A percentile compares a stretch with the other conserved stretches of the same genome.
Evolutionary conservation across 1,284 basidiomycete genomes (phyloP).

Genomic region (Rhizoctonia solani): DNA sequence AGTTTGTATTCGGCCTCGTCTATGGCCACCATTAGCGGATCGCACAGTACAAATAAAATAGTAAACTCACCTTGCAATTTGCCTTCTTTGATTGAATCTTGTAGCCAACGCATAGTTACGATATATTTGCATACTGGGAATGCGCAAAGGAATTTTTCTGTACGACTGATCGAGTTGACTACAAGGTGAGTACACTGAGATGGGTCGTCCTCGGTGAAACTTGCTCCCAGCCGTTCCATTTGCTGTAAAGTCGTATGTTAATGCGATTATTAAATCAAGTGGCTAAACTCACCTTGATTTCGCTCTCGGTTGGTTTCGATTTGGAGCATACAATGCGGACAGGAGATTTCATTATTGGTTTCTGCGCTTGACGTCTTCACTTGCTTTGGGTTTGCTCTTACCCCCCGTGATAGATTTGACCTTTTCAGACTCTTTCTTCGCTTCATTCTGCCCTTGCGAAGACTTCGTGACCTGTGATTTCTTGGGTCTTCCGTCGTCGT

Average conservation of each 20-base stretch:
- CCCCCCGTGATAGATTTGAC: neutral
- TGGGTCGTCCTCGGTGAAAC: slow-evolving; percentile 61
- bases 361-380: neutral
- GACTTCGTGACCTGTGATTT: neutral
- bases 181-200: slow-evolving; percentile 77
- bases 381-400: slow-evolving; percentile 6
- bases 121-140: slow-evolving; percentile 64
- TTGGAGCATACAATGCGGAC: slow-evolving; percentile 32
- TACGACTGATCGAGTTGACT: slow-evolving; percentile 67
- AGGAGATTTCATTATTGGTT: neutral
- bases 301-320: slow-evolving; percentile 7
- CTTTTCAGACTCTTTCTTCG: neutral
- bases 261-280: neutral
- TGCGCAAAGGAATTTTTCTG: slow-evolving; percentile 81
- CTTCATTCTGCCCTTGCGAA: neutral
- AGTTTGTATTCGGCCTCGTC: slow-evolving; percentile 66
- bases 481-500: slow-evolving; percentile 40
- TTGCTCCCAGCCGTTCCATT: slow-evolving; percentile 65
- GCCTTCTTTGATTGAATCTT: slow-evolving; percentile 58
- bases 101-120: slow-evolving; percentile 68
- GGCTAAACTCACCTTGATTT: slow-evolving; percentile 22
- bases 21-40: slow-evolving; percentile 43
- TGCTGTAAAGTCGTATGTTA: slow-evolving; percentile 48
- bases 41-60: neutral
- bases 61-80: slow-evolving; percentile 62